phyloP scores from a whole-genome alignment of 306 rosid genomes.

The Calophaca sinica region DNA sequence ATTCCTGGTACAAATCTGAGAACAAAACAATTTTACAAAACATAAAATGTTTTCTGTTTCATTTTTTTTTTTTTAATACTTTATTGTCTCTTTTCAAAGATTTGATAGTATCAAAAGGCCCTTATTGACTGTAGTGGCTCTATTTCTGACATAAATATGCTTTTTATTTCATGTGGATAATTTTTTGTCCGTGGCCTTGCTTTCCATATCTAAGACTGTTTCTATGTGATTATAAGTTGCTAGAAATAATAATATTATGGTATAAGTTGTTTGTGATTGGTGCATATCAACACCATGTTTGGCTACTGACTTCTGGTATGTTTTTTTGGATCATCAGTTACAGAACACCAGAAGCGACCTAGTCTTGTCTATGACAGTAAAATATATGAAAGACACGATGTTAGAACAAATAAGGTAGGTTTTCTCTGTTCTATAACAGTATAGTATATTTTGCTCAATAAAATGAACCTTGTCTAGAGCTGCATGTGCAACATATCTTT shows the following conservation, averaged over 20 bases:
- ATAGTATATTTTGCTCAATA: slow-evolving; percentile 35
- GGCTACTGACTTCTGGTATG: slow-evolving; percentile 46
- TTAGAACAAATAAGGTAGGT: slow-evolving; percentile 73
- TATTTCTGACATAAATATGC: slow-evolving; percentile 4
- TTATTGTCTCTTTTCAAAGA: not conserved
- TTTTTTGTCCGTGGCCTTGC: not conserved
- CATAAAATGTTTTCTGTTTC: not conserved
- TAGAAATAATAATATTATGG: slow-evolving; percentile 27
- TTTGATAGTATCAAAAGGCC: no score
- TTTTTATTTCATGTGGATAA: slow-evolving; percentile 20
- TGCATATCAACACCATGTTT: slow-evolving; percentile 26
- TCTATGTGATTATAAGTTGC: slow-evolving; percentile 19
- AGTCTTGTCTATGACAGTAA: slow-evolving; percentile 65
- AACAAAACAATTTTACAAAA: not conserved
- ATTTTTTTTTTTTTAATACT: not conserved
- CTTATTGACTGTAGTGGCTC: slow-evolving; percentile 18
- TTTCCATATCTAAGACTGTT: not conserved
- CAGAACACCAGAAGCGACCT: slow-evolving; percentile 76
- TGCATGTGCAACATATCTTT: slow-evolving; percentile 12
- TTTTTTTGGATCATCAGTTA: slow-evolving; percentile 54
- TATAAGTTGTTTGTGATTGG: slow-evolving; percentile 37
- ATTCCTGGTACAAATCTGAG: not conserved
- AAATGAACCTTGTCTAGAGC: slow-evolving; percentile 32
- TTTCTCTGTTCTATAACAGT: slow-evolving; percentile 43
- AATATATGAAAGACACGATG: slow-evolving; percentile 68